Evolutionary conservation across 108 stramenopile genomes (phyloP).

Genomic region (Epipyxis sp.): DNA sequence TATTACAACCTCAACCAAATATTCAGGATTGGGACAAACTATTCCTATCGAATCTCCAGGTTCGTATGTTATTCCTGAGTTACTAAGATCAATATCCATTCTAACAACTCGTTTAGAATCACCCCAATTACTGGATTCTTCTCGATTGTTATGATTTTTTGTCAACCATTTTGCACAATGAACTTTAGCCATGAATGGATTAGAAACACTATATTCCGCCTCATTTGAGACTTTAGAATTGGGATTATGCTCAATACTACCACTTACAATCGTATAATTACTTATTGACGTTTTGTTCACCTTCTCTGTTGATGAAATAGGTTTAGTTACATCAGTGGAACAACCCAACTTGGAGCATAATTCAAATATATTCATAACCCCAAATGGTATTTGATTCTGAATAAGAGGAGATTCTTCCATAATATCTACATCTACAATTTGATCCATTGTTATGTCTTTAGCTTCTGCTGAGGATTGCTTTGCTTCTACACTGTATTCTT

Average conservation of each 20-base stretch:
- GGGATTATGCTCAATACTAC: no score
- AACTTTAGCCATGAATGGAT: slow-evolving; percentile 66
- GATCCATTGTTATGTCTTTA: neutral
- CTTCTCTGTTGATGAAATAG: neutral
- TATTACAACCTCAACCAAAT: neutral
- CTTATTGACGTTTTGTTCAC: neutral
- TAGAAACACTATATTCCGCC: slow-evolving; percentile 6
- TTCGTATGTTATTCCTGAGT: slow-evolving; percentile 60
- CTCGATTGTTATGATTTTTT: neutral
- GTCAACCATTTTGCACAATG: slow-evolving; percentile 71
- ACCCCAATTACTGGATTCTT: slow-evolving; percentile 62
- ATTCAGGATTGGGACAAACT: slow-evolving; percentile 60
- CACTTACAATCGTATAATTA: neutral
- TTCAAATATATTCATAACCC: no score
- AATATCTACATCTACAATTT: neutral
- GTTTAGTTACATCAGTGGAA: no score
- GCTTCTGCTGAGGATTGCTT: neutral
- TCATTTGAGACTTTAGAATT: neutral
- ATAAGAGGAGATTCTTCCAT: neutral
- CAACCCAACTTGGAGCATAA: no score
- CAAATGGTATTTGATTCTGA: neutral
- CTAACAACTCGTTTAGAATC: slow-evolving; percentile 67
- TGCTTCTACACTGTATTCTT: neutral
- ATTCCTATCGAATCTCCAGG: slow-evolving; percentile 86
- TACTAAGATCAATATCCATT: slow-evolving; percentile 46